These are phyloP conservation scores for Umbelopsis sp. DNA, from an alignment of 371 early-diverging fungal species.

Conservation along the genomic window DNA sequence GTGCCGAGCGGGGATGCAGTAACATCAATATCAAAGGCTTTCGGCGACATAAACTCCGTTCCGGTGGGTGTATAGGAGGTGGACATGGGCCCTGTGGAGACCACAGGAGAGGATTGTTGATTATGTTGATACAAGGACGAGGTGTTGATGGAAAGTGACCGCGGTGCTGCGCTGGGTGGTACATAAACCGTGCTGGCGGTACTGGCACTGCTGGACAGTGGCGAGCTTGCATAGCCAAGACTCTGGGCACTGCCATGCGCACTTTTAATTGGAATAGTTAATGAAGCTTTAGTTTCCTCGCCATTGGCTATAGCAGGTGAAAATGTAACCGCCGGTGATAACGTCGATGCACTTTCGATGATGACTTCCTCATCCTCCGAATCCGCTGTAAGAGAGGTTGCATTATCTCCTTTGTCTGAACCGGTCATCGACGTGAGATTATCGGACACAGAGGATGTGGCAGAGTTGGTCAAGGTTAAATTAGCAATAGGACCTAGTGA, in stretches of 20 bases:
- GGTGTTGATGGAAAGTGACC: slow-evolving; percentile 15
- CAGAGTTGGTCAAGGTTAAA: not conserved
- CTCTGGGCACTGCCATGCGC: slow-evolving; percentile 6
- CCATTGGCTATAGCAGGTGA: slow-evolving; percentile 8
- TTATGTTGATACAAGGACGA: slow-evolving; percentile 19
- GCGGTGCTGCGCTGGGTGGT: not conserved
- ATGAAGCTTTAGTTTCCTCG: not conserved
- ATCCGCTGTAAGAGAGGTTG: slow-evolving; percentile 22
- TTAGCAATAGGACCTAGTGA: slow-evolving; percentile 30
- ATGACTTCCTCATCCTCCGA: slow-evolving; percentile 28
- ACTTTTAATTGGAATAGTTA: slow-evolving; percentile 8
- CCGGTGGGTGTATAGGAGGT: slow-evolving; percentile 19
- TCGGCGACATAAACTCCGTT: slow-evolving; percentile 4
- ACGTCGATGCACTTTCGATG: slow-evolving; percentile 18
- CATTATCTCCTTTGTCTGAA: slow-evolving; percentile 14
- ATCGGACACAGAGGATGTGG: slow-evolving; percentile 21
- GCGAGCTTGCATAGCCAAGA: slow-evolving; percentile 8
- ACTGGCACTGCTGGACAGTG: slow-evolving; percentile 14
- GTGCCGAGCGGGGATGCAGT: slow-evolving; percentile 15
- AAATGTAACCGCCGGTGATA: slow-evolving; percentile 25
- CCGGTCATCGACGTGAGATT: slow-evolving; percentile 5
- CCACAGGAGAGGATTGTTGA: slow-evolving; percentile 25
- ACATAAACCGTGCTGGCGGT: not conserved
- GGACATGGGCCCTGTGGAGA: slow-evolving; percentile 24
- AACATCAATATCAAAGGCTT: not conserved